phyloP scores from a whole-genome alignment of 352 stramenopile species.

The Phytophthora rubi region DNA sequence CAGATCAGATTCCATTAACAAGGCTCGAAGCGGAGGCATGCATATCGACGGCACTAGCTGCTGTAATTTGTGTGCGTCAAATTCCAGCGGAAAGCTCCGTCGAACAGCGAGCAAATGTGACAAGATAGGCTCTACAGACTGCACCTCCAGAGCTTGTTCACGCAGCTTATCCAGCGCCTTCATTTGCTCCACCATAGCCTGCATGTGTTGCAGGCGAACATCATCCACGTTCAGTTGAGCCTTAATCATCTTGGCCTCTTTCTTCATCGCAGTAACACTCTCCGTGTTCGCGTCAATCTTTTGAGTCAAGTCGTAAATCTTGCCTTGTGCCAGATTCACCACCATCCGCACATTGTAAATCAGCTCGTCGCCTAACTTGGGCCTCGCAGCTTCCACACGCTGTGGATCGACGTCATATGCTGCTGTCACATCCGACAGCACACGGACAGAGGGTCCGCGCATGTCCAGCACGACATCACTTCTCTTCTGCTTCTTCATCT shows the following conservation, averaged over 20 bases:
- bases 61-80: constrained; percentile 76
- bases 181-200: constrained; percentile 56
- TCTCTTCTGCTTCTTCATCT: constrained; percentile 49
- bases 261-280: constrained; percentile 60
- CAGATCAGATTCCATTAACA: constrained; percentile 52
- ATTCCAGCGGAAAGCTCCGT: constrained; percentile 60
- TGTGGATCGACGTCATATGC: constrained; percentile 64
- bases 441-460: constrained; percentile 82
- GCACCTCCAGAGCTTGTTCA: constrained; percentile 38
- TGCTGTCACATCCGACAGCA: constrained; percentile 70
- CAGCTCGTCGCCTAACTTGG: constrained; percentile 90
- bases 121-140: constrained; percentile 54
- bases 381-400: constrained; percentile 50
- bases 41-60: constrained; percentile 76
- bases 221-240: constrained; percentile 65
- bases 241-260: constrained; percentile 71
- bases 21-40: constrained; percentile 60
- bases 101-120: constrained; percentile 52
- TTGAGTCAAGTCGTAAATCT: constrained; percentile 79
- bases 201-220: constrained; percentile 54
- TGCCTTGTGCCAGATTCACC: constrained; percentile 82
- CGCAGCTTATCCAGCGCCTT: constrained; percentile 46
- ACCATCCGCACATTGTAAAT: constrained; percentile 92
- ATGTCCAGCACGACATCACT: constrained; percentile 89
- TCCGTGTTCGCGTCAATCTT: constrained; percentile 64